These are phyloP conservation scores for Starmerella sirachaensis DNA, from an alignment of 805 yeast species.

Conservation along the genomic window DNA sequence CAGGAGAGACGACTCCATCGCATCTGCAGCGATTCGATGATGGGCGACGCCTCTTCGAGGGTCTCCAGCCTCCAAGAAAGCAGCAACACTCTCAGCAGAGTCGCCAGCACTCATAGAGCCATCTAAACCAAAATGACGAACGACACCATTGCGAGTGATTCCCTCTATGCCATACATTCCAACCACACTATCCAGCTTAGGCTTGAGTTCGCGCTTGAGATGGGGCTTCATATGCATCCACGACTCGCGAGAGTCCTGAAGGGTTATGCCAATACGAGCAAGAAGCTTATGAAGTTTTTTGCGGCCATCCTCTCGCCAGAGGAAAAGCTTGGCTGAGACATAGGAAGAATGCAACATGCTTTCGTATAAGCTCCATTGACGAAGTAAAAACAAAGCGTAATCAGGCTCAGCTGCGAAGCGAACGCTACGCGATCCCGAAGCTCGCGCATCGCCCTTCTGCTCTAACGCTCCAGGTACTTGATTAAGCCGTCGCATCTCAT, in stretches of 20 bases:
- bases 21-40: neutral
- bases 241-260: conserved; percentile 76
- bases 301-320: conserved; percentile 89
- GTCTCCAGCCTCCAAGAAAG: conserved; percentile 48
- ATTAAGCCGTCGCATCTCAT: conserved; percentile 67
- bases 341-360: conserved; percentile 83
- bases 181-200: conserved; percentile 56
- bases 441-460: conserved; percentile 7
- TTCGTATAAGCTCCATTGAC: conserved; percentile 90
- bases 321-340: conserved; percentile 70
- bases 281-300: conserved; percentile 78
- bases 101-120: conserved; percentile 88
- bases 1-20: neutral
- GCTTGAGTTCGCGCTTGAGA: conserved; percentile 59
- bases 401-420: conserved; percentile 63
- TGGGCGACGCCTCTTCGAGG: too few species aligned
- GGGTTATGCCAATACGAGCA: conserved; percentile 91
- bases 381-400: conserved; percentile 68
- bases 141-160: conserved; percentile 72
- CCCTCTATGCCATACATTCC: conserved; percentile 73
- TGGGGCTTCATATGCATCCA: conserved; percentile 84
- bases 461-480: conserved; percentile 1
- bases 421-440: conserved; percentile 23
- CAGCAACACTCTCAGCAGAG: conserved; percentile 77
- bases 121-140: conserved; percentile 73